These are phyloP conservation scores for Hanseniaspora taiwanica DNA, from an alignment of 805 yeast genomes.

Conservation along the genomic window DNA sequence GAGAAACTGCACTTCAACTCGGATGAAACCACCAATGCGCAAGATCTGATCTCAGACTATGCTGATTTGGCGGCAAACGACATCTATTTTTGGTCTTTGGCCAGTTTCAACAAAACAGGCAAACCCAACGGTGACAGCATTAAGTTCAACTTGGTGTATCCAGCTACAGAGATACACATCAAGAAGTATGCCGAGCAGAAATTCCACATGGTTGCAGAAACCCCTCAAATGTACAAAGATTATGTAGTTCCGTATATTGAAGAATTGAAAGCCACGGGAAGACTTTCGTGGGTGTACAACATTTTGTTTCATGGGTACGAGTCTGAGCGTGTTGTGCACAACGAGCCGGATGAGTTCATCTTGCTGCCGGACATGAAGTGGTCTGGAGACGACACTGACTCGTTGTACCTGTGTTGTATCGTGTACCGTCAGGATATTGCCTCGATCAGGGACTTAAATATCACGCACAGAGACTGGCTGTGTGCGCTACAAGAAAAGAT, in stretches of 20 bases:
- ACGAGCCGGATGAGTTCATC: constrained; percentile 44
- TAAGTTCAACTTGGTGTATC: constrained; percentile 68
- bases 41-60: constrained; percentile 1
- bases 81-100: constrained; percentile 72
- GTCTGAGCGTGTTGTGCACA: constrained; percentile 61
- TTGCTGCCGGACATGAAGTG: constrained; percentile 93
- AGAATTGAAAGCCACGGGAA: constrained; percentile 52
- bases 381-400: constrained; percentile 61
- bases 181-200: constrained; percentile 52
- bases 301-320: constrained; percentile 75
- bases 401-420: constrained; percentile 68
- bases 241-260: constrained; percentile 65
- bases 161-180: constrained; percentile 81
- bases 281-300: constrained; percentile 83
- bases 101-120: neutral
- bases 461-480: constrained; percentile 44
- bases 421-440: constrained; percentile 28
- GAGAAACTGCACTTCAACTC: constrained; percentile 55
- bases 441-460: constrained; percentile 62
- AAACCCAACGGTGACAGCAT: constrained; percentile 38
- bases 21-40: neutral
- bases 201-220: constrained; percentile 56
- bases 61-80: constrained; percentile 35
- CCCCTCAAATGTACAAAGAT: constrained; percentile 57
- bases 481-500: constrained; percentile 33